Evolutionary conservation across 441 rosid species (phyloP).

Genomic region (Syzygium syzygioides): DNA sequence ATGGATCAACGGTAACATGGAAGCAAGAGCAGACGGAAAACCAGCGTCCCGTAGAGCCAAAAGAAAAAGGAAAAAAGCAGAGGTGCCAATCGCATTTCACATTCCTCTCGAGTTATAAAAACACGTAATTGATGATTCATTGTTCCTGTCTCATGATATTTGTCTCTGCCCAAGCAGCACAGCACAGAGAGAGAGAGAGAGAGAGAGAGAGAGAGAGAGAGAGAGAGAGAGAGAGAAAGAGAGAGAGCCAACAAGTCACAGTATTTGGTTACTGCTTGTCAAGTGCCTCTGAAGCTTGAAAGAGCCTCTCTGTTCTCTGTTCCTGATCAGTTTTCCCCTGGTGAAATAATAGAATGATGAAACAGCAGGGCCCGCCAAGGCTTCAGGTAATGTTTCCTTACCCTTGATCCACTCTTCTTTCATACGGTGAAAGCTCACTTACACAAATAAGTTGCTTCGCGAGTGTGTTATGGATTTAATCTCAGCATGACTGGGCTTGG

Average conservation of each 20-base stretch:
- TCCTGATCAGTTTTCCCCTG: background rate
- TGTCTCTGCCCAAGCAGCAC: background rate
- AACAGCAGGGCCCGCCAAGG: background rate
- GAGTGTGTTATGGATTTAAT: background rate
- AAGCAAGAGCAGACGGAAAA: background rate
- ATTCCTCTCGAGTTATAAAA: background rate
- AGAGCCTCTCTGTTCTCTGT: background rate
- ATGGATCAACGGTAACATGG: background rate
- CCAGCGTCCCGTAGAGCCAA: background rate
- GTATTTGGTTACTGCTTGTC: background rate
- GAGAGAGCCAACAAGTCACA: background rate
- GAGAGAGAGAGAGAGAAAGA: background rate
- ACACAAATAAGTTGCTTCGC: background rate
- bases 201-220: no score
- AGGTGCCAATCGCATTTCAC: background rate
- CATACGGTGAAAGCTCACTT: background rate
- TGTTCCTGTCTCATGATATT: background rate
- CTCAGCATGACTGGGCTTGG: background rate
- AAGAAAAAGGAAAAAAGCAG: background rate
- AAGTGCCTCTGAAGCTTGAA: background rate
- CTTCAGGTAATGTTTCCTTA: background rate
- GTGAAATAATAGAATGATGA: background rate
- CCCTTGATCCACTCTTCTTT: background rate
- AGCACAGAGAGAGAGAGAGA: background rate
- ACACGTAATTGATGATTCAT: background rate